phyloP scores from a whole-genome alignment of 805 yeast genomes.

The Barnettozyma sp. region DNA sequence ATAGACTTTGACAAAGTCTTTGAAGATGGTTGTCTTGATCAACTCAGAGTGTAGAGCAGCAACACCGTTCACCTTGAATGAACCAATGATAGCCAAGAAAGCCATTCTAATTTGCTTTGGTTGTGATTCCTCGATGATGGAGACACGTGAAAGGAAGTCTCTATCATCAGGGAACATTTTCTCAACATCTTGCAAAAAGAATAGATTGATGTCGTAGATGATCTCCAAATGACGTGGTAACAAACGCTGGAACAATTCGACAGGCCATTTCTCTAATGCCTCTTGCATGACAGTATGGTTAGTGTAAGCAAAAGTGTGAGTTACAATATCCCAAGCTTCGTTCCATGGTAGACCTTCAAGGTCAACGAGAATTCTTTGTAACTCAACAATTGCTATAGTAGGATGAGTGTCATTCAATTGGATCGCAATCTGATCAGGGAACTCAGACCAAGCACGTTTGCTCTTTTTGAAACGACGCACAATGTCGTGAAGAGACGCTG shows the following conservation, averaged over 20 bases:
- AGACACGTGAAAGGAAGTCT: slow-evolving; percentile 57
- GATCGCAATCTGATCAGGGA: slow-evolving; percentile 82
- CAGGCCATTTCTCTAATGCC: slow-evolving; percentile 95
- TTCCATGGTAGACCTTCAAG: slow-evolving; percentile 77
- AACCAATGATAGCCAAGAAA: slow-evolving; percentile 80
- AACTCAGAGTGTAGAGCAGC: slow-evolving; percentile 93
- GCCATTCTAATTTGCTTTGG: slow-evolving; percentile 93
- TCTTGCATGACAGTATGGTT: slow-evolving; percentile 94
- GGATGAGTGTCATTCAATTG: slow-evolving; percentile 96
- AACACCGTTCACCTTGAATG: slow-evolving; percentile 92
- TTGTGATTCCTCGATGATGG: slow-evolving; percentile 74
- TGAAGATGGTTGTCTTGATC: slow-evolving; percentile 81
- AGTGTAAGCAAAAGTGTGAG: slow-evolving; percentile 80
- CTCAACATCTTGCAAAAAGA: slow-evolving; percentile 71
- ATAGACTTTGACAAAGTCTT: slow-evolving; percentile 78
- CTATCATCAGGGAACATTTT: slow-evolving; percentile 68
- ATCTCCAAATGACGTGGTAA: slow-evolving; percentile 90
- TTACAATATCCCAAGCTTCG: slow-evolving; percentile 79
- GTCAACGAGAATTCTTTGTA: slow-evolving; percentile 81
- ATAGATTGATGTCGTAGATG: slow-evolving; percentile 76
- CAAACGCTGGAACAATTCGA: slow-evolving; percentile 66
- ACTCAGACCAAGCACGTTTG: slow-evolving; percentile 69
- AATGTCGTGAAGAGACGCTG: slow-evolving; percentile 88
- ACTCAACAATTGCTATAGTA: slow-evolving; percentile 82
- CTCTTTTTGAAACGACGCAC: slow-evolving; percentile 83